Percentiles rank a stretch among this genome's conserved stretches.
These are phyloP conservation scores for Yamadazyma takamatsuzukensis DNA, from an alignment of 805 yeast species.

Conservation along the genomic window DNA sequence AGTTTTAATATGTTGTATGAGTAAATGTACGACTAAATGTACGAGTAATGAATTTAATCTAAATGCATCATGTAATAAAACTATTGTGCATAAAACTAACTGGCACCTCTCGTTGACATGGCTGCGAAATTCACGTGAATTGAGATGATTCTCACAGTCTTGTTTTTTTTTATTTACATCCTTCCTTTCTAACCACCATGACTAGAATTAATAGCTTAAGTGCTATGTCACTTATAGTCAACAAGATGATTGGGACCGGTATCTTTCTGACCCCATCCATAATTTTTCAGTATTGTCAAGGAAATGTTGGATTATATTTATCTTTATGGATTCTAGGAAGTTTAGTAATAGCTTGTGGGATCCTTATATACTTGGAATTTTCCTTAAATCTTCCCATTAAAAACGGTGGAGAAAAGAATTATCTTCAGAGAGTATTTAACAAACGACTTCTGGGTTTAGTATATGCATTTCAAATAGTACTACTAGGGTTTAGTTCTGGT, in stretches of 20 bases:
- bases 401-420: slow-evolving; percentile 43
- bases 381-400: slow-evolving; percentile 38
- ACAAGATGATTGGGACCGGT: slow-evolving; percentile 44
- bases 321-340: slow-evolving; percentile 35
- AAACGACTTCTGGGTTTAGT: slow-evolving; percentile 34
- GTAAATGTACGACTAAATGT: too few relatives aligned
- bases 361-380: slow-evolving; percentile 38
- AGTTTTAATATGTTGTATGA: too few relatives aligned
- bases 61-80: too few relatives aligned
- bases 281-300: slow-evolving; percentile 35
- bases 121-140: too few relatives aligned
- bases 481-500: slow-evolving; percentile 59
- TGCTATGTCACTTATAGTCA: slow-evolving; percentile 39
- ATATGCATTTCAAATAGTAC: slow-evolving; percentile 50
- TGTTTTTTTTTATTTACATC: too few relatives aligned
- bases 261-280: slow-evolving; percentile 40
- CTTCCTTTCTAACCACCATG: too few relatives aligned
- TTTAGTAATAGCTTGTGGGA: slow-evolving; percentile 33
- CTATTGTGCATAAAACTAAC: too few relatives aligned
- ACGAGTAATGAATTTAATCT: too few relatives aligned
- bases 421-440: slow-evolving; percentile 35
- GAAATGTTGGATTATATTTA: slow-evolving; percentile 34
- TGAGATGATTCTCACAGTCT: too few relatives aligned
- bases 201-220: slow-evolving; percentile 14
- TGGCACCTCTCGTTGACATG: too few relatives aligned